Base-by-base conservation (phyloP, 805 yeast genomes). In the Saccharomyces mikatae region DNA sequence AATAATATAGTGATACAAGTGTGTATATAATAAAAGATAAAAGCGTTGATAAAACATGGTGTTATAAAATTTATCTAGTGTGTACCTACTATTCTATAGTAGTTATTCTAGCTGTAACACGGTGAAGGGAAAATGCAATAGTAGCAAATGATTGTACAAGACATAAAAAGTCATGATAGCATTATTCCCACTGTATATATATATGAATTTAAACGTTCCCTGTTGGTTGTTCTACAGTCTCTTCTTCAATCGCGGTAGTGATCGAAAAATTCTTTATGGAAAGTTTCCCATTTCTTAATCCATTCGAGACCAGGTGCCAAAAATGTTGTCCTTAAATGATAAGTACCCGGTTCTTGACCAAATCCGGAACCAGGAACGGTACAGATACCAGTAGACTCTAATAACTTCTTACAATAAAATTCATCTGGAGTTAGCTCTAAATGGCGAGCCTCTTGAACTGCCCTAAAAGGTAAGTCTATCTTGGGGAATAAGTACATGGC, bases 301-400 rank as follows among this genome's bases (percentile, higher is more conserved):
- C 97, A 89, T 62, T 89, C 92, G 27, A 81, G 78, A 47, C 97
- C 98, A 14, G 98, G 97, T 13, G 99, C 96, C 65, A 94, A 77
- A 76, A 94, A 94, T 0, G 99, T 94, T 1, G 99, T 94, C 78
- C 99, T 84, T 63, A 94, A 79, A 68, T 94, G 99, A 74, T 78
- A 86, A 3, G 97, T 90, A 22, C 89, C 96, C 49, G 83, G 84
- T 49, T 78, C 86, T 73, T 94, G 99, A 31, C 98, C 97, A 64
- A 94, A 94, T 0, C 99, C 99, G 32, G 89, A 83, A 46, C 99
- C 99, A 30, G 99, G 98, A 58, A 94, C 96, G 47, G 96, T 89
- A 73, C 99, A 94, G 57, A 94, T 89, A 62, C 99, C 99, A 6
- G 99, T 90, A 49, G 74, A 71, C 60, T 92, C 92, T 60, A 94